Evolutionary conservation across 2,329 filamentous ascomycete species (phyloP).

Genomic region (Zymoseptoria passerinii): DNA sequence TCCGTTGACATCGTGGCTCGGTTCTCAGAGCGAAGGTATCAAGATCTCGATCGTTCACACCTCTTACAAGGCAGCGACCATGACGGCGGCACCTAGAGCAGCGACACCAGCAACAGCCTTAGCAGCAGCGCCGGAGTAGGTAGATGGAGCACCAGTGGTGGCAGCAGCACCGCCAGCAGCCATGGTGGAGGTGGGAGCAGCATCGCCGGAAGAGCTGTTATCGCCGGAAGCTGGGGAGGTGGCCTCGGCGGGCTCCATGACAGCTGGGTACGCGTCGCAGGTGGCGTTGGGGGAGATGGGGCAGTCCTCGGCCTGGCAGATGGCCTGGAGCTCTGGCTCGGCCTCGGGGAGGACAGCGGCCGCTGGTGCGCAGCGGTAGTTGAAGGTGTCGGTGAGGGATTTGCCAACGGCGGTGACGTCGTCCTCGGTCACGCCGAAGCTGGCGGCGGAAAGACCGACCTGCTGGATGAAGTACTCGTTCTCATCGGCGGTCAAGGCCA

Average conservation of each 20-base stretch:
- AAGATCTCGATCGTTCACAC: neutral
- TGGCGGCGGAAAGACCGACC: conserved; percentile 48
- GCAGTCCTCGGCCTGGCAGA: conserved; percentile 48
- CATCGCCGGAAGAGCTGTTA: neutral
- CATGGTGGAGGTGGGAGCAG: conserved; percentile 1
- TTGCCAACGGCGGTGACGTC: conserved; percentile 45
- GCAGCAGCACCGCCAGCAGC: neutral
- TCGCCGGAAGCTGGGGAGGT: conserved; percentile 1
- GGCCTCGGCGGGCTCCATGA: conserved; percentile 8
- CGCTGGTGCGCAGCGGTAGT: conserved; percentile 43
- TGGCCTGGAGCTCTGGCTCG: conserved; percentile 44
- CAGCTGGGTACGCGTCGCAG: conserved; percentile 39
- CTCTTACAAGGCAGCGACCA: neutral
- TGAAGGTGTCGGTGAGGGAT: conserved; percentile 45
- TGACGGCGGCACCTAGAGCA: neutral
- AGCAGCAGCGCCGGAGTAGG: conserved; percentile 10
- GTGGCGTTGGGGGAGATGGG: conserved; percentile 39
- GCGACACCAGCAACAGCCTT: conserved; percentile 6
- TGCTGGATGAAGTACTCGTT: conserved; percentile 53
- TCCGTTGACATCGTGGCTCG: neutral
- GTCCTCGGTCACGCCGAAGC: conserved; percentile 49
- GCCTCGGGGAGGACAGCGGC: conserved; percentile 40
- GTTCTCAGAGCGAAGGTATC: neutral
- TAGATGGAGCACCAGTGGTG: neutral
- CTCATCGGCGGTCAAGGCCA: conserved; percentile 46